A percentile compares a stretch with the other conserved stretches of the same genome.
phyloP scores from a whole-genome alignment of 306 rosid species.

The Vigna trinervia region DNA sequence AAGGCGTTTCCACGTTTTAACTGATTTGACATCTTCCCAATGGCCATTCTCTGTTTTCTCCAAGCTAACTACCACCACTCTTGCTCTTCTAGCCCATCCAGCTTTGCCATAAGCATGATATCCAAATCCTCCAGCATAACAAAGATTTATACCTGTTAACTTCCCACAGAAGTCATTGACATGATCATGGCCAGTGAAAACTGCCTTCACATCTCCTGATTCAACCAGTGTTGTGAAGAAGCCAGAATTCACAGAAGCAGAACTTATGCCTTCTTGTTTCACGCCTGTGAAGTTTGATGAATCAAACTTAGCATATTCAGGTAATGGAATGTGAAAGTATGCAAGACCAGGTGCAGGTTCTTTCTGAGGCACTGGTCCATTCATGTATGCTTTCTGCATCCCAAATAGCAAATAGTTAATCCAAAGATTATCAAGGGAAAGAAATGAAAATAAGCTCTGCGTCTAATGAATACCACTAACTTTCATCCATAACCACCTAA shows the following conservation, averaged over 20 bases:
- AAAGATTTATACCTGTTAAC: conserved; percentile 65
- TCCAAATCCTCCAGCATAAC: conserved; percentile 89
- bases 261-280: conserved; percentile 70
- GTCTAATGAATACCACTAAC: conserved; percentile 7
- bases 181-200: conserved; percentile 80
- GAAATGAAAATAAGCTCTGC: conserved; percentile 3
- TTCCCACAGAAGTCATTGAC: conserved; percentile 83
- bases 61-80: conserved; percentile 70
- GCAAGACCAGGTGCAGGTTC: conserved; percentile 73
- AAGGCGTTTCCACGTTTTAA: conserved; percentile 86
- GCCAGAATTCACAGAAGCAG: conserved; percentile 80
- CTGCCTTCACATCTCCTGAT: conserved; percentile 85
- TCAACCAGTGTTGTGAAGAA: conserved; percentile 78
- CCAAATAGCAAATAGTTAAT: conserved; percentile 23
- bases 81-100: conserved; percentile 88
- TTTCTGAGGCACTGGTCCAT: conserved; percentile 65
- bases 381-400: conserved; percentile 65
- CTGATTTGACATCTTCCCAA: conserved; percentile 77
- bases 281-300: conserved; percentile 73
- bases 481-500: not conserved
- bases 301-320: conserved; percentile 70
- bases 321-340: conserved; percentile 86
- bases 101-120: conserved; percentile 91
- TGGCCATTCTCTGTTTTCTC: conserved; percentile 59
- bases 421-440: not conserved